A percentile compares a stretch with the other conserved stretches of the same genome.
phyloP scores from a whole-genome alignment of 352 stramenopile genomes.

The Globisporangium nagaii region DNA sequence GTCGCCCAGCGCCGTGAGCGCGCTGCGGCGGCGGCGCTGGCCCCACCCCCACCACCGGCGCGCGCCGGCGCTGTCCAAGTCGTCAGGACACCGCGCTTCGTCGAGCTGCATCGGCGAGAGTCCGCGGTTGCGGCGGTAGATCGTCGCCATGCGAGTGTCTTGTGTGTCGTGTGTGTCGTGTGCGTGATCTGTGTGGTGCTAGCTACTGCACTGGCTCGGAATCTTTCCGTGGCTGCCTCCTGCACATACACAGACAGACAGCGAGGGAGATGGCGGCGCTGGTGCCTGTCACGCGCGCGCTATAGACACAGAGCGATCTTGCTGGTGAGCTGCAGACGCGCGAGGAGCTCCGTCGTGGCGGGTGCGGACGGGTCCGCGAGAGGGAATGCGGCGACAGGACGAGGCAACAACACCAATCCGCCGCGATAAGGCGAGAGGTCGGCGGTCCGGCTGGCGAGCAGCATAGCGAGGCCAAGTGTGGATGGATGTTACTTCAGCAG shows the following conservation, averaged over 20 bases:
- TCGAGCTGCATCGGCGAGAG: conserved; percentile 28
- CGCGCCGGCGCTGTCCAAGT: conserved; percentile 9
- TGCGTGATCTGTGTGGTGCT: background rate
- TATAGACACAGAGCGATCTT: too few species aligned
- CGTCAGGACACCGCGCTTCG: conserved; percentile 13
- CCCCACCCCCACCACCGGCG: conserved; percentile 8
- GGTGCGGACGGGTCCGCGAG: too few species aligned
- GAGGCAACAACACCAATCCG: too few species aligned
- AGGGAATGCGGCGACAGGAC: too few species aligned
- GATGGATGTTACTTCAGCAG: background rate
- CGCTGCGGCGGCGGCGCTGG: background rate
- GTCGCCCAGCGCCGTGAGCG: conserved; percentile 20
- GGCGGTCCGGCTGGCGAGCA: too few species aligned
- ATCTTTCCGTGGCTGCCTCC: background rate
- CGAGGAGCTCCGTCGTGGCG: too few species aligned
- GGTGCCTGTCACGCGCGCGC: too few species aligned
- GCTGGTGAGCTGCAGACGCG: too few species aligned
- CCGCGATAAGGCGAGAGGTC: background rate
- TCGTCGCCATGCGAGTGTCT: conserved; percentile 34
- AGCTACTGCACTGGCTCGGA: background rate
- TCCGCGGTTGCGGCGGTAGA: conserved; percentile 50
- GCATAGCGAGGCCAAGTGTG: background rate
- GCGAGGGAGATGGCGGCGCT: too few species aligned
- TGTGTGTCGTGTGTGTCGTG: background rate
- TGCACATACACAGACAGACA: too few species aligned